A percentile compares a stretch with the other conserved stretches of the same genome.
phyloP scores from a whole-genome alignment of 768 basidiomycete species.

The Suillus alpinus region DNA sequence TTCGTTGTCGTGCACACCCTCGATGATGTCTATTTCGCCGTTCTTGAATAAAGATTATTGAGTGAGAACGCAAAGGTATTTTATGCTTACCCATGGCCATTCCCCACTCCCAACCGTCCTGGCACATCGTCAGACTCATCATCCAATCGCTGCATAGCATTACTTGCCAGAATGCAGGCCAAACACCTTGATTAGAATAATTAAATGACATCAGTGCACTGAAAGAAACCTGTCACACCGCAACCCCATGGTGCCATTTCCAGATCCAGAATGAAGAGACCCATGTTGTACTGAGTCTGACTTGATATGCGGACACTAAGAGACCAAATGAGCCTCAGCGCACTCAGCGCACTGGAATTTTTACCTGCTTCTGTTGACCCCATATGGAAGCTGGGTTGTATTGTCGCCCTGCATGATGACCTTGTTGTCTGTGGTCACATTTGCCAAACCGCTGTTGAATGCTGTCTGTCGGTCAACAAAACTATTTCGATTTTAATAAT shows the following conservation, averaged over 20 bases:
- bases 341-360: constrained; percentile 3
- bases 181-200: constrained; percentile 47
- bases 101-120: constrained; percentile 43
- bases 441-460: constrained; percentile 52
- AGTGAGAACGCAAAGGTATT: neutral
- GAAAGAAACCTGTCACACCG: constrained; percentile 43
- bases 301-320: constrained; percentile 76
- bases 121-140: neutral
- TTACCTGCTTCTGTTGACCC: constrained; percentile 62
- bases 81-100: constrained; percentile 61
- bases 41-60: constrained; percentile 37
- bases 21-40: constrained; percentile 82
- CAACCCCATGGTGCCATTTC: constrained; percentile 88
- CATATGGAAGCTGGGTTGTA: constrained; percentile 50
- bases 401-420: constrained; percentile 80
- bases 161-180: constrained; percentile 78
- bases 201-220: constrained; percentile 7
- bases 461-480: constrained; percentile 60
- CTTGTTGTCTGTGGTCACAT: constrained; percentile 51
- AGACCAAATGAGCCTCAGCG: neutral
- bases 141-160: neutral
- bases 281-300: constrained; percentile 60
- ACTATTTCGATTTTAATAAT: constrained; percentile 31
- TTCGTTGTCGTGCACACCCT: constrained; percentile 81
- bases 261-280: constrained; percentile 82